phyloP scores from a whole-genome alignment of 495 filamentous ascomycete species.

The Xylaria cubensis region DNA sequence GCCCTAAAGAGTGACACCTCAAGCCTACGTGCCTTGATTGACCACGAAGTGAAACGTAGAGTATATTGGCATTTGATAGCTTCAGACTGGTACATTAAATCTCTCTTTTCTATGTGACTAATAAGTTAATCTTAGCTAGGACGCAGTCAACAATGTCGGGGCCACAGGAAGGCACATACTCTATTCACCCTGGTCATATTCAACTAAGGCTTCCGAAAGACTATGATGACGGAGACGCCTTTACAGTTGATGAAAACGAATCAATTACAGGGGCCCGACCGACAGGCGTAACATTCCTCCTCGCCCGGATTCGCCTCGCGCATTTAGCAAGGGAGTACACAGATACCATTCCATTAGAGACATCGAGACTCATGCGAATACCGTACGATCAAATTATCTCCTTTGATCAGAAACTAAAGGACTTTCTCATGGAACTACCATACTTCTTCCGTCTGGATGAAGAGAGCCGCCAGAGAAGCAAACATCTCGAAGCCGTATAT shows the following conservation, averaged over 20 bases:
- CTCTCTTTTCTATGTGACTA: constrained; percentile 29
- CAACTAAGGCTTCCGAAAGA: constrained; percentile 47
- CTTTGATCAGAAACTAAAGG: neutral
- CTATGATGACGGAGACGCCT: constrained; percentile 34
- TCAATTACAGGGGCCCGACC: constrained; percentile 32
- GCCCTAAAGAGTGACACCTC: constrained; percentile 24
- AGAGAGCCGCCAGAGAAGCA: constrained; percentile 41
- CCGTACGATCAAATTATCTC: constrained; percentile 47
- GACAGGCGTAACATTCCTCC: constrained; percentile 54
- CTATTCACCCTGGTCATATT: constrained; percentile 53
- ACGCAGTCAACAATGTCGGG: constrained; percentile 38
- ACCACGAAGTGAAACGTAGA: constrained; percentile 5
- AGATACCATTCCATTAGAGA: constrained; percentile 43
- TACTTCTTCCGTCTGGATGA: constrained; percentile 47
- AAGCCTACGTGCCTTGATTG: neutral
- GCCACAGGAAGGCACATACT: constrained; percentile 59
- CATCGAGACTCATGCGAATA: constrained; percentile 41
- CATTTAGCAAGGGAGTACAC: constrained; percentile 52
- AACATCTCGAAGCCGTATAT: constrained; percentile 43
- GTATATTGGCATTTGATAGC: constrained; percentile 13
- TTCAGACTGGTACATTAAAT: neutral
- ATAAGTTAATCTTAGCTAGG: constrained; percentile 38
- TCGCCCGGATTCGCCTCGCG: constrained; percentile 49
- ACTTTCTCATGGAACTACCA: constrained; percentile 1
- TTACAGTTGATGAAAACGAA: neutral